phyloP scores from a whole-genome alignment of 139 green algal genomes.

The Picochlorum sp. region DNA sequence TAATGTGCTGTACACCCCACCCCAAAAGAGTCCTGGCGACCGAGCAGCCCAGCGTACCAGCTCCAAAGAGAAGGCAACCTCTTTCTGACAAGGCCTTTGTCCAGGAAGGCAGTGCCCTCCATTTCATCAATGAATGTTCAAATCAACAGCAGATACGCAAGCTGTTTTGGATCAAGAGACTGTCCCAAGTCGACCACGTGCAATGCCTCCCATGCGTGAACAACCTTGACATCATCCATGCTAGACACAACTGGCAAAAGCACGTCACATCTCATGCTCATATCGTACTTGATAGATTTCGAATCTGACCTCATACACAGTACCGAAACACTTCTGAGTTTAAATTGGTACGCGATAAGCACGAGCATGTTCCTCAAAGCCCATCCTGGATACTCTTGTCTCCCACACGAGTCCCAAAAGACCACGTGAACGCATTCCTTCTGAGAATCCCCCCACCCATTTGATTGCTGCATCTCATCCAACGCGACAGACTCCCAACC shows the following conservation, averaged over 20 bases:
- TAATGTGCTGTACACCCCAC: conserved; percentile 84
- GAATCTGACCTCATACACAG: conserved; percentile 54
- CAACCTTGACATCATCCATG: conserved; percentile 5
- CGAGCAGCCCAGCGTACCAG: conserved; percentile 85
- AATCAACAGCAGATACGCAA: conserved; percentile 67
- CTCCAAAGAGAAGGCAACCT: conserved; percentile 88
- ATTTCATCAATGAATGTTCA: conserved; percentile 98
- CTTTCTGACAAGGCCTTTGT: conserved; percentile 44
- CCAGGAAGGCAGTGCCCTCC: conserved; percentile 76
- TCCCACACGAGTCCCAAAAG: conserved; percentile 56
- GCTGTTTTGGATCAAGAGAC: conserved; percentile 58
- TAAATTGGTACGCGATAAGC: conserved; percentile 39
- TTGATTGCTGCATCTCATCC: no score
- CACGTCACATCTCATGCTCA: conserved; percentile 35
- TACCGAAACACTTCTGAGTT: conserved; percentile 38
- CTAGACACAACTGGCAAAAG: conserved; percentile 31
- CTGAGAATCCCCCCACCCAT: not conserved
- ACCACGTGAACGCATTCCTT: conserved; percentile 34
- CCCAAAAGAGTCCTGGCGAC: conserved; percentile 84
- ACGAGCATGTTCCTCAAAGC: conserved; percentile 79
- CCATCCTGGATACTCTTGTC: conserved; percentile 61
- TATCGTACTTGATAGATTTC: conserved; percentile 19
- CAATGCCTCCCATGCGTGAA: conserved; percentile 21
- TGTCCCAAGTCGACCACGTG: conserved; percentile 44
- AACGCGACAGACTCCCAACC: no score